Base-by-base conservation (phyloP, 179 eudicot genomes). In the Heliamphora pulchella region DNA sequence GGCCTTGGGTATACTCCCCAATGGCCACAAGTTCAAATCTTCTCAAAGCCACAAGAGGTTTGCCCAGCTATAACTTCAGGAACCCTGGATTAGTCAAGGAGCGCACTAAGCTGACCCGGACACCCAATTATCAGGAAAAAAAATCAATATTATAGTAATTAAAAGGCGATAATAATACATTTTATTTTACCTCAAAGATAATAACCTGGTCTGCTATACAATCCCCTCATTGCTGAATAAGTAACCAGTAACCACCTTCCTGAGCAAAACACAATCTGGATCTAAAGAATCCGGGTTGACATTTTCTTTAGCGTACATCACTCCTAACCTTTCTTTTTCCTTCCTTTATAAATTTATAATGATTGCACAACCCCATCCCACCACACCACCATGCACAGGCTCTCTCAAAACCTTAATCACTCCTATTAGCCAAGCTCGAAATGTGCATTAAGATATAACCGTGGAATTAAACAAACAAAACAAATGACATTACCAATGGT, bases 391-490 rank as follows among this genome's bases (percentile, higher is more conserved):
- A 20, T 20, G 68, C 68, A 63, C 68, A 63, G 68, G 10, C 22
- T 5, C 3, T 63, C 20, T 8, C 69, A 64, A 66, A 67, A 67
- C 3, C 17, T 39, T 5, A 18, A 10, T 53, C 59, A 53, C 31
- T 71, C 18, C 18, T 51, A 53, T 13, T 54, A 55, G 39, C 78
- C 66, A 41, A 59, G 53, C 43, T 58, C 31, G 31, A 58, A 75
- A n/a, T 59, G 15, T 41, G 78, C 78, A 75, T 43, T n/a, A 3
- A 58, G 78, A 75, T 58, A 39, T 41, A 74, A 41, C 11, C 5
- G 3, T 11, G 14, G 4, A 53, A 73, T 13, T 14, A 41, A 74
- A 55, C 48, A 22, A 57, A 55, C 77, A 8, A 31, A 61, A 39
- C 63, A 76, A 69, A 18, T 11, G 41, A 41, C 54, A 10, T 62